Evolutionary conservation across 1,139 yeast genomes (phyloP).

Genomic region (Suhomyces choctaworum): DNA sequence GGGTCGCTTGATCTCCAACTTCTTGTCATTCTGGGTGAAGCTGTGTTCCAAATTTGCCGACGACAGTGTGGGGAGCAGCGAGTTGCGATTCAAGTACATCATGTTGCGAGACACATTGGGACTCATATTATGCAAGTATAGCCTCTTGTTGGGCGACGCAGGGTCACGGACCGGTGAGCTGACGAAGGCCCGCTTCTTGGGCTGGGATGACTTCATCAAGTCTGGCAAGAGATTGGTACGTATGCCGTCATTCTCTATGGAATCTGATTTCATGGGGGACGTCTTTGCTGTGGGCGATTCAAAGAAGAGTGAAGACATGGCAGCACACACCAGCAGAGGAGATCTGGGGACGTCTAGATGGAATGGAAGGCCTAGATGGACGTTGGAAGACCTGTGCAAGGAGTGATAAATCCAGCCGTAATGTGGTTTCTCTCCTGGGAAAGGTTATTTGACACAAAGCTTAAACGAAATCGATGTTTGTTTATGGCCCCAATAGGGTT

Average conservation of each 20-base stretch:
- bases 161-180: slow-evolving; percentile 15
- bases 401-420: background rate
- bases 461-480: slow-evolving; percentile 12
- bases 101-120: slow-evolving; percentile 41
- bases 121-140: slow-evolving; percentile 41
- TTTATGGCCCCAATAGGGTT: slow-evolving; percentile 9
- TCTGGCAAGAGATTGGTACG: slow-evolving; percentile 9
- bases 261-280: slow-evolving; percentile 2
- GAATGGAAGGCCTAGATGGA: background rate
- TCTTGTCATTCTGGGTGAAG: background rate
- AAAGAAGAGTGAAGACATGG: slow-evolving; percentile 11
- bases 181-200: slow-evolving; percentile 12
- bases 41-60: background rate
- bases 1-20: slow-evolving; percentile 16
- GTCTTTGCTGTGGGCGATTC: slow-evolving; percentile 11
- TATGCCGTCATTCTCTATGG: slow-evolving; percentile 10
- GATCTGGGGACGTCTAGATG: background rate
- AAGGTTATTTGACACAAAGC: slow-evolving; percentile 6
- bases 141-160: slow-evolving; percentile 33
- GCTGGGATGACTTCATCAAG: slow-evolving; percentile 8
- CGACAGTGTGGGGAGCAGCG: background rate
- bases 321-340: background rate
- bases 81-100: slow-evolving; percentile 20
- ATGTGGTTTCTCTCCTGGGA: background rate
- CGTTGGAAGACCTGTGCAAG: background rate